phyloP scores from a whole-genome alignment of 2,329 filamentous ascomycete genomes.

The Diaporthe aspalathi region DNA sequence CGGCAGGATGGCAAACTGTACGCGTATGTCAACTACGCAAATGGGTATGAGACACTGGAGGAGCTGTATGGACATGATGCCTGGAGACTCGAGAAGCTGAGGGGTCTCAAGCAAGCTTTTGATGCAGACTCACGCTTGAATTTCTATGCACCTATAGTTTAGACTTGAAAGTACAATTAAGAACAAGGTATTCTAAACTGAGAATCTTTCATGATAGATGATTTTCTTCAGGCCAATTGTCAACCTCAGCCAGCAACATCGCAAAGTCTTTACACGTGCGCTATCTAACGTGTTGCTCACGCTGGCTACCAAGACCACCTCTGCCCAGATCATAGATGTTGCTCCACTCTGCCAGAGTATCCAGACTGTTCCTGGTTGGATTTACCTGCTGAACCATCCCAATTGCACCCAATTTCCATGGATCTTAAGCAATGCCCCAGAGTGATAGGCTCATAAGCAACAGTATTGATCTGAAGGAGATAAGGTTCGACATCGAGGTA shows the following conservation, averaged over 20 bases:
- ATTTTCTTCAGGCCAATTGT: too few species aligned
- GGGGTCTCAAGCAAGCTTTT: constrained; percentile 48
- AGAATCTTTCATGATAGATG: too few species aligned
- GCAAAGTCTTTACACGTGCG: constrained; percentile 14
- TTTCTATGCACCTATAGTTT: constrained; percentile 55
- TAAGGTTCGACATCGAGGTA: too few species aligned
- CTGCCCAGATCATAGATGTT: constrained; percentile 18
- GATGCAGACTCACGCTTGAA: constrained; percentile 54
- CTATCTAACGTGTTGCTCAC: constrained; percentile 12
- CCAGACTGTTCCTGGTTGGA: background rate
- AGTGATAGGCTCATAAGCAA: too few species aligned
- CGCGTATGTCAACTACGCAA: constrained; percentile 36
- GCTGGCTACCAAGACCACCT: background rate
- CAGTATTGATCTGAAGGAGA: too few species aligned
- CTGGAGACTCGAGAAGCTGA: constrained; percentile 49
- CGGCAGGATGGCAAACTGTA: constrained; percentile 40
- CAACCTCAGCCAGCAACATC: background rate
- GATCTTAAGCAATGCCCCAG: too few species aligned
- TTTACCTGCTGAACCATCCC: background rate
- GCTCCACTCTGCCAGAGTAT: constrained; percentile 6
- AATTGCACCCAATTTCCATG: constrained; percentile 18
- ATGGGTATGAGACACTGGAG: constrained; percentile 36
- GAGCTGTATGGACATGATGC: constrained; percentile 47
- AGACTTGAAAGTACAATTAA: background rate
- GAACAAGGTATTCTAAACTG: too few species aligned